phyloP scores from a whole-genome alignment of 371 early-diverging fungal genomes.

The Coelomomyces lativittatus region DNA sequence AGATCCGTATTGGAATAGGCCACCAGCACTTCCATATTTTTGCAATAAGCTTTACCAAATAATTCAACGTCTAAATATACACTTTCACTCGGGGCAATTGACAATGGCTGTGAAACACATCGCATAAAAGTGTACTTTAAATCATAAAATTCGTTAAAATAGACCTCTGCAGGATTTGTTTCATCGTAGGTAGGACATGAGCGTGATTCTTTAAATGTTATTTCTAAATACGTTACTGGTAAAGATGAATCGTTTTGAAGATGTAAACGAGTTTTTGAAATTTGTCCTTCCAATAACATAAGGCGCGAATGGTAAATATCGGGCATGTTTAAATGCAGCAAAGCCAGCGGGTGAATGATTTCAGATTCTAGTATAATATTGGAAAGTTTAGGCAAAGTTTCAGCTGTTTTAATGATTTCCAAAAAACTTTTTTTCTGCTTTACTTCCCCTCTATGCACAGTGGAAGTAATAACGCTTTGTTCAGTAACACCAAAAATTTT shows the following conservation, averaged over 20 bases:
- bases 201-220: neutral
- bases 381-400: neutral
- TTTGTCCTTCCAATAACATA: conserved; percentile 1
- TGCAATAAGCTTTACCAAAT: neutral
- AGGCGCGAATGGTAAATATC: neutral
- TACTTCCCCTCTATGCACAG: neutral
- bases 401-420: neutral
- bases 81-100: neutral
- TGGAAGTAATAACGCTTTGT: neutral
- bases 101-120: neutral
- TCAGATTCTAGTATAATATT: neutral
- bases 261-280: neutral
- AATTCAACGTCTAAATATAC: neutral
- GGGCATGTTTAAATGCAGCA: neutral
- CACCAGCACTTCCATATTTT: neutral
- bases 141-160: neutral
- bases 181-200: neutral
- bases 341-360: neutral
- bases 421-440: neutral
- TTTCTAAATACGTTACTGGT: neutral
- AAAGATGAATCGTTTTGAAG: neutral
- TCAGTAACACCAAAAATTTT: neutral
- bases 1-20: neutral
- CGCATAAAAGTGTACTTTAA: too few species aligned
- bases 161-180: neutral